These are phyloP conservation scores for Fraxinus xanthoxyloides DNA, from an alignment of 305 asterid genomes.

Conservation along the genomic window DNA sequence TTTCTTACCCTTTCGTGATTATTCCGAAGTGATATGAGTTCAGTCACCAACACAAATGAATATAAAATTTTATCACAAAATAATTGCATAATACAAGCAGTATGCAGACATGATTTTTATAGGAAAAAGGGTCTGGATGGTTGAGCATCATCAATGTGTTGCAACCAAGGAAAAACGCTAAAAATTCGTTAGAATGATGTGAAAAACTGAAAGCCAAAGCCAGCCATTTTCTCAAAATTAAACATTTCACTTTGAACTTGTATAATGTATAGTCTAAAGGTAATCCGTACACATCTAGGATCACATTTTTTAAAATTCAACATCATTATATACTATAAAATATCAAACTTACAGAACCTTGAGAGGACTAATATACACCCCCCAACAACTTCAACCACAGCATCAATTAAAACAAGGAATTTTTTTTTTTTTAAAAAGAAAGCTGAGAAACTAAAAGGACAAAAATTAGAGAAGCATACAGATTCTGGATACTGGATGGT, in stretches of 20 bases:
- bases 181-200: background rate
- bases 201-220: background rate
- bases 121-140: background rate
- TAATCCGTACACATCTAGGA: background rate
- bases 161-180: background rate
- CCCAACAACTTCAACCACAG: background rate
- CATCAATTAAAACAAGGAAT: background rate
- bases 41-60: background rate
- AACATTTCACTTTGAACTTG: background rate
- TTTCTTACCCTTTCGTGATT: background rate
- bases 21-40: background rate
- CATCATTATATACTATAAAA: background rate
- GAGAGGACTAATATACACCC: background rate
- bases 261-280: background rate
- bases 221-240: background rate
- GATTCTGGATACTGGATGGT: slow-evolving; percentile 93
- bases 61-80: background rate
- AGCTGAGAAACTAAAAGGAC: background rate
- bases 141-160: background rate
- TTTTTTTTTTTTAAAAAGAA: too few relatives aligned
- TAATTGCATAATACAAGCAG: background rate
- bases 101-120: background rate
- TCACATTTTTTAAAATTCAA: background rate
- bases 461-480: slow-evolving; percentile 32
- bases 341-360: background rate